Base-by-base conservation (phyloP, 2,329 filamentous ascomycete genomes). In the Colletotrichum cuscutae region DNA sequence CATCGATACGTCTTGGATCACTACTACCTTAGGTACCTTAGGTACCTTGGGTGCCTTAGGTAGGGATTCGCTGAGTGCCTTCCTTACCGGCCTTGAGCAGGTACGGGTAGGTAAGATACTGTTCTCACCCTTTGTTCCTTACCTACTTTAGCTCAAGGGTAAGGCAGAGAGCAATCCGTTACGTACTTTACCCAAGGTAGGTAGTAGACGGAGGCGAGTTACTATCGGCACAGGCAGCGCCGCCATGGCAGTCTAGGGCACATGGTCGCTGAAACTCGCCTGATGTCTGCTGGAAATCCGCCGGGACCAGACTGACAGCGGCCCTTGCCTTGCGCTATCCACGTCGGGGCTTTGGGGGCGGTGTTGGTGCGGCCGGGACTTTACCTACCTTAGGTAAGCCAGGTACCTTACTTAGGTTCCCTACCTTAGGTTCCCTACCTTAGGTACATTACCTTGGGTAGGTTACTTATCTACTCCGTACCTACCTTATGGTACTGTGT, bases 231-330 rank as follows among this genome's bases (percentile, higher is more conserved):
- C 15, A n/a, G 24, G 4, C 56, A 67, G 42, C 13, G 26, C 30
- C 58, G 52, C 24, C 49, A 30, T 49, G 32, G 57, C 49, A 30
- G 35, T 54, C 9, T 46, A 54, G 32, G 35, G 66, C 24, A 12
- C 52, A 35, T 58, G 52, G 19, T 30, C 28, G 30, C 67, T 52
- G 53, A 69, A 46, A 65, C 67, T 65, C 60, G 67, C 42, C 61
- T 58, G 60, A 69, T 69, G 60, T 65, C 35, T 65, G 62, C 49
- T 46, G 22, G 52, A 19, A 24, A 26, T 53, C 37, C 26, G 28
- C n/a, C 32, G 46, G 30, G 15, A 30, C n/a, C 24, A 30, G 37
- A 26, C 46, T 52, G 60, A 53, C 46, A 63, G 28, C 59, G 26
- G 37, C 59, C 59, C 59, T 52, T 62, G 37, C 59, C 42, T 62